Evolutionary conservation across 148 eudicot species (phyloP), one percentile per base, ranked within the genome.

Genomic region (Vaccinium darrowii): DNA sequence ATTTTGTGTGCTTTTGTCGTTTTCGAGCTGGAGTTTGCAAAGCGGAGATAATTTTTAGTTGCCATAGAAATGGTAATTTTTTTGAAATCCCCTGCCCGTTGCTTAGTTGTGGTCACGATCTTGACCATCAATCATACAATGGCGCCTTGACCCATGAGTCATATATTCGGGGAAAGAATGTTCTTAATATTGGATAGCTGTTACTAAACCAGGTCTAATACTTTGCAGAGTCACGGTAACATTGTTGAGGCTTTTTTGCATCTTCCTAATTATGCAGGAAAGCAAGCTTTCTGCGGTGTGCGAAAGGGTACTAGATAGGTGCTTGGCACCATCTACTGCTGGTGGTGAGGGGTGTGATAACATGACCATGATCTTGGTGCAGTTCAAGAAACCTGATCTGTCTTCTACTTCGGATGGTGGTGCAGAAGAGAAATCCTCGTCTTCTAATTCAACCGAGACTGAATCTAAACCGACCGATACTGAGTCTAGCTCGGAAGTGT

Each of bases 301-400:
- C 77, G 99, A 95, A 87, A 93, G 87, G 89, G 96, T 92, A 16
- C 89, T 95, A 39, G 97, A 95, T 78, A 85, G 93, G 86, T 94
- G 98, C 82, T 84, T 97, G 82, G 99, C 99, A 74, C 99, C 99
- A 54, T 91, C 98, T 56, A 95, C 99, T 15, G 94, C 96, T 57
- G 92, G 91, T 13, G 99, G 99, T 13, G 99, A 97, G 86, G 99
- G 99, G 23, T 97, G 99, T 51, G 99, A 97, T 83, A 97, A 97
- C 91, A 97, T 97, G 99, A 97, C 99, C 27, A 95, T 97, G 98
- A 91, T 97, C 51, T 83, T 97, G 82, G 98, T 97, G 79, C 95
- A 94, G 86, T 95, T 97, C 80, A 93, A 91, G 91, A 97, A 95
- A 86, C 91, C 88, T 43, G 19, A 82, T 57, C 82, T 84, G 63